A percentile compares a stretch with the other conserved stretches of the same genome.
Conservation (phyloP, 2,329 filamentous ascomycete genomes). For the Talaromyces sp. region DNA sequence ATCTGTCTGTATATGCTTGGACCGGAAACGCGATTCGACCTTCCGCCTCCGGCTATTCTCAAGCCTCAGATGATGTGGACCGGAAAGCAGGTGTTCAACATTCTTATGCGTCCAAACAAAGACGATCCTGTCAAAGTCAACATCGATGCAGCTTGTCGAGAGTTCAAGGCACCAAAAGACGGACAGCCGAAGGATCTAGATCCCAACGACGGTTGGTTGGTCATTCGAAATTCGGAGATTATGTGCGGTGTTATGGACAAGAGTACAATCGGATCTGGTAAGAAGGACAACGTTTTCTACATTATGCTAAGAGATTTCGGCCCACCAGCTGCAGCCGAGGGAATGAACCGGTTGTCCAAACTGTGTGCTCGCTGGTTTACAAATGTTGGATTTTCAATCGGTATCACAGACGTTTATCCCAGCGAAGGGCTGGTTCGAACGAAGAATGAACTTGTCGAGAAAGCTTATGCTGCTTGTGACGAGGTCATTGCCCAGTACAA, state of each 20-base stretch:
- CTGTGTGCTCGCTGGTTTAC: constrained; percentile 84
- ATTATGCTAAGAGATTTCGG: constrained; percentile 94
- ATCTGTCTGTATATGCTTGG: constrained; percentile 94
- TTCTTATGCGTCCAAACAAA: constrained; percentile 85
- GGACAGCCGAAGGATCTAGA: constrained; percentile 59
- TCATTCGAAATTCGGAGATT: constrained; percentile 92
- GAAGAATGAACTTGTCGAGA: constrained; percentile 72
- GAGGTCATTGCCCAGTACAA: constrained; percentile 79
- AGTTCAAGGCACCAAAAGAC: constrained; percentile 52
- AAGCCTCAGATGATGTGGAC: constrained; percentile 91
- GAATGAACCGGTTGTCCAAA: constrained; percentile 92
- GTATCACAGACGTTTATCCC: constrained; percentile 90
- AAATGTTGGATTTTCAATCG: constrained; percentile 92
- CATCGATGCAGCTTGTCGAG: constrained; percentile 85
- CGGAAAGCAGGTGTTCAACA: constrained; percentile 92
- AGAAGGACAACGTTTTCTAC: constrained; percentile 97
- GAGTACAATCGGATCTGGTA: constrained; percentile 90
- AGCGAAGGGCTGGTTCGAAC: constrained; percentile 64
- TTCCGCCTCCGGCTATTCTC: constrained; percentile 81
- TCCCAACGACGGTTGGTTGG: constrained; percentile 83
- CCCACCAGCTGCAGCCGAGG: constrained; percentile 77
- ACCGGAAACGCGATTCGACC: constrained; percentile 69
- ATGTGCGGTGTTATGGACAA: constrained; percentile 99
- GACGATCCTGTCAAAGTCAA: constrained; percentile 81
- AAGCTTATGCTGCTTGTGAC: constrained; percentile 77